A percentile compares a stretch with the other conserved stretches of the same genome.
phyloP scores from a whole-genome alignment of 768 basidiomycete species.

The Lactarius psammicola region DNA sequence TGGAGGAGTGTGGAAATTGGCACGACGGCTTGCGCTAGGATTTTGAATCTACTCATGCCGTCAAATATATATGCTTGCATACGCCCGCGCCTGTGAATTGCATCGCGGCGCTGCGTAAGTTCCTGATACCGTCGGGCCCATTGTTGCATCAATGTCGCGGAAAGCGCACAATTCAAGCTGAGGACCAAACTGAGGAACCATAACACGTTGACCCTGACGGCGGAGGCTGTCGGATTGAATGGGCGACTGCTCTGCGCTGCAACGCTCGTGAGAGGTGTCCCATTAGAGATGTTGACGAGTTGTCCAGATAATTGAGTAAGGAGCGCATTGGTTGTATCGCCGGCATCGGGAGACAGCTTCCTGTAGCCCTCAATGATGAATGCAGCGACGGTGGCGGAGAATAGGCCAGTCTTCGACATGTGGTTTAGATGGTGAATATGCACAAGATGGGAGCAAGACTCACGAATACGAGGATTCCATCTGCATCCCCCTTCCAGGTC shows the following conservation, averaged over 20 bases:
- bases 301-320: slow-evolving; percentile 3
- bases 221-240: not conserved
- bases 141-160: slow-evolving; percentile 12
- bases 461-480: slow-evolving; percentile 18
- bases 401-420: slow-evolving; percentile 20
- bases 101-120: not conserved
- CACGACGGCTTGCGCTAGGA: not conserved
- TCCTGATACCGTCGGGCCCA: slow-evolving; percentile 8
- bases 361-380: slow-evolving; percentile 25
- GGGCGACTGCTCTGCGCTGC: not conserved
- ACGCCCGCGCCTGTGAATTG: not conserved
- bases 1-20: not conserved
- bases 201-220: slow-evolving; percentile 10
- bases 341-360: slow-evolving; percentile 8
- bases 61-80: not conserved
- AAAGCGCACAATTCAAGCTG: slow-evolving; percentile 6
- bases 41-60: not conserved
- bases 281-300: not conserved
- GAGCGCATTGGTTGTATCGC: not conserved
- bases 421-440: not conserved
- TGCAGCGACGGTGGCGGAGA: slow-evolving; percentile 23
- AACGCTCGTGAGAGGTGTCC: not conserved
- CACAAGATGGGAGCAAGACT: not conserved
- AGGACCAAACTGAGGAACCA: slow-evolving; percentile 18
- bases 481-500: slow-evolving; percentile 9